phyloP scores from a whole-genome alignment of 139 green algal species.

The Coccomyxa sp. region DNA sequence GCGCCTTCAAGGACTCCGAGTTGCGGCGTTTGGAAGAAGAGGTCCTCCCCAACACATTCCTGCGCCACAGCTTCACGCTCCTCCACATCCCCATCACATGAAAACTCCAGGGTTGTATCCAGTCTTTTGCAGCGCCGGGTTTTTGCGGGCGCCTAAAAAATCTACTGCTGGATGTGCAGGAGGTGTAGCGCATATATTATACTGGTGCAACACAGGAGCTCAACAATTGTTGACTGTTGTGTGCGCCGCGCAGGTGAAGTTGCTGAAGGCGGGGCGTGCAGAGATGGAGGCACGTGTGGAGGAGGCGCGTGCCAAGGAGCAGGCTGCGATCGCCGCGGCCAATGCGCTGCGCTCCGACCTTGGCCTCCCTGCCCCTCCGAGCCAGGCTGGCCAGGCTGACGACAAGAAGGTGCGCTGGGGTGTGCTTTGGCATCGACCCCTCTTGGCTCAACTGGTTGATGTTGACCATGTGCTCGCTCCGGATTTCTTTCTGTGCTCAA shows the following conservation, averaged over 20 bases:
- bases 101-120: no score
- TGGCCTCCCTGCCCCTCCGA: conserved; percentile 2
- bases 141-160: no score
- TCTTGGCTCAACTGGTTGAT: no score
- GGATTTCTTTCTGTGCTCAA: not conserved
- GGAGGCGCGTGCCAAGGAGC: conserved; percentile 21
- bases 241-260: conserved; percentile 10
- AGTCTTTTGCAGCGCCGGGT: no score
- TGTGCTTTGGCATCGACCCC: no score
- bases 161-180: no score
- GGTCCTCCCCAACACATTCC: not conserved
- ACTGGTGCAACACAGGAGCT: no score
- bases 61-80: not conserved
- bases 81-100: no score
- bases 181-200: no score
- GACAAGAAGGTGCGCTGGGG: conserved; percentile 7
- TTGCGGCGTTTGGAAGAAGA: conserved; percentile 29
- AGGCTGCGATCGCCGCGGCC: conserved; percentile 2
- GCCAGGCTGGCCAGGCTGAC: not conserved
- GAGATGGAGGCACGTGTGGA: conserved; percentile 30
- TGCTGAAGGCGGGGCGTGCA: conserved; percentile 31
- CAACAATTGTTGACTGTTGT: not conserved
- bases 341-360: not conserved
- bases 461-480: not conserved
- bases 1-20: conserved; percentile 19